A percentile compares a stretch with the other conserved stretches of the same genome.
These are phyloP conservation scores for Scorias spongiosa DNA, from an alignment of 2,329 filamentous ascomycete genomes.

Conservation along the genomic window DNA sequence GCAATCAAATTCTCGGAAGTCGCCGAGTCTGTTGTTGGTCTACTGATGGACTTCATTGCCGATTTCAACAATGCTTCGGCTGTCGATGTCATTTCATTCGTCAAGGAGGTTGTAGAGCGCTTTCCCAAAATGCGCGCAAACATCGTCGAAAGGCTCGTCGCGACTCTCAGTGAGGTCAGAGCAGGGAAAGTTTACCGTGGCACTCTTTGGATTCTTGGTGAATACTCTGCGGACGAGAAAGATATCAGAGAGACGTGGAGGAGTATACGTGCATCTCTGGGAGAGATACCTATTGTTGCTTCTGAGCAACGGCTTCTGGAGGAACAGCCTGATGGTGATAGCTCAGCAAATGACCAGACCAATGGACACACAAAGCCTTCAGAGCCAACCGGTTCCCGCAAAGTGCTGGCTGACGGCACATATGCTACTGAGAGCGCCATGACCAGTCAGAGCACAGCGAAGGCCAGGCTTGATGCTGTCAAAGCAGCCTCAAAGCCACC, in stretches of 20 bases:
- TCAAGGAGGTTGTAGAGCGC: conserved; percentile 97
- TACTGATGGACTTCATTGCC: conserved; percentile 97
- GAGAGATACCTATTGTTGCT: conserved; percentile 91
- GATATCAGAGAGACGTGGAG: conserved; percentile 97
- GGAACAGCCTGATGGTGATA: conserved; percentile 52
- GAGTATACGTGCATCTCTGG: conserved; percentile 79
- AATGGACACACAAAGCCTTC: conserved; percentile 67
- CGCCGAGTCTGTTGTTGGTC: conserved; percentile 85
- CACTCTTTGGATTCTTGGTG: conserved; percentile 93
- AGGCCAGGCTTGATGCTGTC: conserved; percentile 85
- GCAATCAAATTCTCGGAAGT: conserved; percentile 99
- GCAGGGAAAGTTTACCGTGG: conserved; percentile 96
- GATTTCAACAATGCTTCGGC: conserved; percentile 96
- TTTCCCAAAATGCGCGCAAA: conserved; percentile 79
- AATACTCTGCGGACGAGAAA: conserved; percentile 85
- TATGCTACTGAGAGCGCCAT: conserved; percentile 95
- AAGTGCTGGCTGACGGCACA: conserved; percentile 88
- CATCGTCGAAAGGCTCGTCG: conserved; percentile 77
- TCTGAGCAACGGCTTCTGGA: conserved; percentile 88
- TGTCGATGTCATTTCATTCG: conserved; percentile 94
- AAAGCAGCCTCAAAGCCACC: conserved; percentile 96
- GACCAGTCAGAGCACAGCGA: conserved; percentile 78
- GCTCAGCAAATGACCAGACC: conserved; percentile 45
- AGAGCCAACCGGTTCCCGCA: conserved; percentile 69
- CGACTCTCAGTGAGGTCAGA: conserved; percentile 80